Conservation (phyloP, 805 yeast species). For the Teunomyces atbi region DNA sequence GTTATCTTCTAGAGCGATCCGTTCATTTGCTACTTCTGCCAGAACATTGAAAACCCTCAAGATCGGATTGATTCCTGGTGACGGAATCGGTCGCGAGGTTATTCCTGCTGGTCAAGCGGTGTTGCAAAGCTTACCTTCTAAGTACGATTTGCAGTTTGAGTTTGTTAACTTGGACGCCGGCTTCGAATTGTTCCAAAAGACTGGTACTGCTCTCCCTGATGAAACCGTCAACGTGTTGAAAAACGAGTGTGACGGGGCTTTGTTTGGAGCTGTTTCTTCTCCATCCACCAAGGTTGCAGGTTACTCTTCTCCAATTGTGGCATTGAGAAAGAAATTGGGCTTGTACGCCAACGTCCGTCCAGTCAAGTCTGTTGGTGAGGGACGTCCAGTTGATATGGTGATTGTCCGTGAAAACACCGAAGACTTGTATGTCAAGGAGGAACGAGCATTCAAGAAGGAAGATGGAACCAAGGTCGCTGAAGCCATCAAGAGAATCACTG, state of each 20-base stretch:
- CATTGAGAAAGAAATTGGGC: slow-evolving; percentile 93
- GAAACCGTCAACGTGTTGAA: slow-evolving; percentile 78
- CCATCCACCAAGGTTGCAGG: slow-evolving; percentile 94
- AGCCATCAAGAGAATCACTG: slow-evolving; percentile 95
- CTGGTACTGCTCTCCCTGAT: slow-evolving; percentile 96
- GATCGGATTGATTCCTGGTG: slow-evolving; percentile 88
- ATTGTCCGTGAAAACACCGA: slow-evolving; percentile 99
- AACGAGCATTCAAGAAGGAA: slow-evolving; percentile 64
- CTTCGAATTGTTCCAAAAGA: slow-evolving; percentile 85
- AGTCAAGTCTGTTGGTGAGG: slow-evolving; percentile 87
- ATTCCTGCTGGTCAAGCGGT: slow-evolving; percentile 94
- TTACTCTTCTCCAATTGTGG: slow-evolving; percentile 97
- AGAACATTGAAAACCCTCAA: slow-evolving; percentile 33
- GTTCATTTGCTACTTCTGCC: slow-evolving; percentile 35
- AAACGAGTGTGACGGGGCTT: slow-evolving; percentile 90
- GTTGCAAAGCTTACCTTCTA: slow-evolving; percentile 76
- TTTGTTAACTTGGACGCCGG: slow-evolving; percentile 92
- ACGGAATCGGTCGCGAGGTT: slow-evolving; percentile 97
- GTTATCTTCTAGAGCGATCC: slow-evolving; percentile 21
- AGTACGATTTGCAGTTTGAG: slow-evolving; percentile 74
- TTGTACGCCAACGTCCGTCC: slow-evolving; percentile 97
- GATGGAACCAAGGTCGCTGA: slow-evolving; percentile 93
- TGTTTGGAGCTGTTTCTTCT: slow-evolving; percentile 96
- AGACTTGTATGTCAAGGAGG: slow-evolving; percentile 95
- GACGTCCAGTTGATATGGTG: slow-evolving; percentile 93